Conservation (phyloP, 2,329 filamentous ascomycete genomes). For the Scorias spongiosa region DNA sequence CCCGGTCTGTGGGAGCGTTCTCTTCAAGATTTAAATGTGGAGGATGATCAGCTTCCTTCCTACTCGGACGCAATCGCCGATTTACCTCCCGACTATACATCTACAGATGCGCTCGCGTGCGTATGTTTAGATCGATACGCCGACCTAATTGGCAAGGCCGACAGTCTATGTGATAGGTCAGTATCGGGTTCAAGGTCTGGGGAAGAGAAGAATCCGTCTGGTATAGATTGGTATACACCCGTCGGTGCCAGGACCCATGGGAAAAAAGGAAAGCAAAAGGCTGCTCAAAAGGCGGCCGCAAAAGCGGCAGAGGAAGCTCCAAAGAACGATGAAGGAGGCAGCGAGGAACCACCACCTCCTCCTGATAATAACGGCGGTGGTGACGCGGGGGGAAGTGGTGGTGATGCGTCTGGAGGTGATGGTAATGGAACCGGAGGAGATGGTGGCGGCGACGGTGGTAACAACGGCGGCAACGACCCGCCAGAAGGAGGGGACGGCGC, state of each 20-base stretch:
- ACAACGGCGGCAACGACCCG: conserved; percentile 12
- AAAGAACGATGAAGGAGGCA: conserved; percentile 31
- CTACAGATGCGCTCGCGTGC: conserved; percentile 24
- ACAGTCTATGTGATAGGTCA: too few relatives aligned
- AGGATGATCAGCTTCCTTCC: conserved; percentile 21
- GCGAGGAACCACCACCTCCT: conserved; percentile 21
- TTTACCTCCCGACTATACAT: conserved; percentile 30
- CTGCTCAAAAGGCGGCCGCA: conserved; percentile 25
- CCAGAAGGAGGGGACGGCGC: conserved; percentile 16
- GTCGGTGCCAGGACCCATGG: conserved; percentile 30
- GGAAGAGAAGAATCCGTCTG: not conserved
- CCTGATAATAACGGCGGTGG: conserved; percentile 18
- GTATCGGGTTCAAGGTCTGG: too few relatives aligned
- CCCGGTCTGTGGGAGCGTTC: not conserved
- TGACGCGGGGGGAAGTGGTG: conserved; percentile 22
- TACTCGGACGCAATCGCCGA: conserved; percentile 30
- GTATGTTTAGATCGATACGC: not conserved
- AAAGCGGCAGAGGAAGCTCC: conserved; percentile 22
- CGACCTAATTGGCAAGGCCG: not conserved
- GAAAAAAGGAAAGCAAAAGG: conserved; percentile 37
- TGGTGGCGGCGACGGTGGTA: conserved; percentile 10
- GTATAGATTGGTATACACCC: not conserved
- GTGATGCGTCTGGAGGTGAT: conserved; percentile 15
- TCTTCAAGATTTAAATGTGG: conserved; percentile 1
- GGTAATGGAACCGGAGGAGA: conserved; percentile 18